Evolutionary conservation across 1,284 basidiomycete species (phyloP).

Genomic region (Tilletia indica): DNA sequence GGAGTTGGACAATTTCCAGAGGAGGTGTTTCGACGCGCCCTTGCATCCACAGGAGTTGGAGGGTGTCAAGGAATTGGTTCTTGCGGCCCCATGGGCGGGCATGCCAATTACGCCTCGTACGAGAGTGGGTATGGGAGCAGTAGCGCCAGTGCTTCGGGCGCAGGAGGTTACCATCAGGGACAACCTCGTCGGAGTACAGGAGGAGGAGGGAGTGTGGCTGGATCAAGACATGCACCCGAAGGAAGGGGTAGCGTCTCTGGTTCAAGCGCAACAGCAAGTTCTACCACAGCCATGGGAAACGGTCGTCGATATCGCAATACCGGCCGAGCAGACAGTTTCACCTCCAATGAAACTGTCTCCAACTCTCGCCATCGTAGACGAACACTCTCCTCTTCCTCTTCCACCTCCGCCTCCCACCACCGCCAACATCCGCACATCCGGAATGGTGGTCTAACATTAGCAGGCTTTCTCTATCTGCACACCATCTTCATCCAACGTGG

Average conservation of each 20-base stretch:
- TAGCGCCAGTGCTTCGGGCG: slow-evolving; percentile 7
- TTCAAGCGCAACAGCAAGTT: background rate
- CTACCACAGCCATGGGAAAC: background rate
- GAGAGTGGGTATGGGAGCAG: slow-evolving; percentile 18
- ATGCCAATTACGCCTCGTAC: background rate
- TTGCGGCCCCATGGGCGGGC: slow-evolving; percentile 32
- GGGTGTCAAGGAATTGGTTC: slow-evolving; percentile 56
- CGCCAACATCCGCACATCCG: slow-evolving; percentile 39
- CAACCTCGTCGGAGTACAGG: background rate
- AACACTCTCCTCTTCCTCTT: slow-evolving; percentile 19
- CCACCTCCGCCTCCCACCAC: slow-evolving; percentile 22
- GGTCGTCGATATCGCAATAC: background rate
- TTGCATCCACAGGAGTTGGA: slow-evolving; percentile 88
- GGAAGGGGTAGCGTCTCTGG: slow-evolving; percentile 9
- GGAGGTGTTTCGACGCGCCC: slow-evolving; percentile 91
- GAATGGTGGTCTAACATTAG: slow-evolving; percentile 75
- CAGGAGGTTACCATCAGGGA: background rate
- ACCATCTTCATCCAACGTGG: slow-evolving; percentile 97
- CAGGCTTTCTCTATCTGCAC: slow-evolving; percentile 90
- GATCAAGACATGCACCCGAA: background rate
- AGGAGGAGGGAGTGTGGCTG: background rate
- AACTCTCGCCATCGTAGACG: slow-evolving; percentile 22
- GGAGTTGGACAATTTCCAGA: slow-evolving; percentile 94
- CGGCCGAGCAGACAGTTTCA: slow-evolving; percentile 11
- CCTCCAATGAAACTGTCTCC: slow-evolving; percentile 34